Evolutionary conservation across 169 alveolate species (phyloP), one percentile per base, ranked within the genome.

Genomic region (Eimeria necatrix): DNA sequence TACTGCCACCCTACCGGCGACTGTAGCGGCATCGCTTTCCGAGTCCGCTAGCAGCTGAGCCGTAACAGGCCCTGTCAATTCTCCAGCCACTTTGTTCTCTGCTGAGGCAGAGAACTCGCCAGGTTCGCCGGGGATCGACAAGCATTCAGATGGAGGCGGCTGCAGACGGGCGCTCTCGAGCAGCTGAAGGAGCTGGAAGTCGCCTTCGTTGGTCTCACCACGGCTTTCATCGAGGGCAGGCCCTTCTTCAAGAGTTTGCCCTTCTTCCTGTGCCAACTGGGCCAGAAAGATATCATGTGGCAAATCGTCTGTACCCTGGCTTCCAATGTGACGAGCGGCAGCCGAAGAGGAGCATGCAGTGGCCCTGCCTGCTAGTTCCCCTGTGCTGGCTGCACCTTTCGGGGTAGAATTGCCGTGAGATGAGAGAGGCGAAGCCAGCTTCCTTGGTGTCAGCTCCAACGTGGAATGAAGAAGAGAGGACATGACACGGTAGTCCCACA

Each of bases 141-240:
- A 32, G n/a, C 84, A 73, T 59, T 16, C 84, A n/a, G 60, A 8
- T 6, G 84, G 41, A 4, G 71, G 48, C 46, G 70, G 89, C 10
- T 71, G 81, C 81, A 80, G 89, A 60, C 71, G 91, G 2, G 59
- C 61, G 59, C 70, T 56, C 76, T 83, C 91, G 12, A 83, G 91
- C 78, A 83, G 91, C 76, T 83, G 91, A 12, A 83, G 91, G 22
- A 83, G 78, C 76, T 83, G 91, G 18, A 83, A 6, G 76, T 83
- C 91, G 41, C 59, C 91, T 6, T 83, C 88, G 70, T 80, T 80
- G 4, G 88, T 24, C 20, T 24, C 52, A 60, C n/a, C 88, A 2
- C 49, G 26, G 32, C 60, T 4, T 26, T 61, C 60, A n/a, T 52
- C 78, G 2, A 3, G 52, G 7, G 74, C 90, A 10, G 3, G 56